Conservation (phyloP, 176 grass and related monocot species). For the Cenchrus fungigraminus region DNA sequence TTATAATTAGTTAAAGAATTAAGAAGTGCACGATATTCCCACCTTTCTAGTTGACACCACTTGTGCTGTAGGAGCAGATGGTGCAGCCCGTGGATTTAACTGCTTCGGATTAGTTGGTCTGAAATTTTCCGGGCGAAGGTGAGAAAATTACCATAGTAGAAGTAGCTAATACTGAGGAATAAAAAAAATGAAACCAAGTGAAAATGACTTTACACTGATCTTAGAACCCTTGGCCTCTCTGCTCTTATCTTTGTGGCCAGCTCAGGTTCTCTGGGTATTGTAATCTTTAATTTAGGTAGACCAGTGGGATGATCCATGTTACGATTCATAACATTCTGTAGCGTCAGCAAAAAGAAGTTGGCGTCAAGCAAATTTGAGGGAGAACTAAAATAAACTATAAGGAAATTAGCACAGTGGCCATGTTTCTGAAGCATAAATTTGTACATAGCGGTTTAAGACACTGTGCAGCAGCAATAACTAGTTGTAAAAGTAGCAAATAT, state of each 20-base stretch:
- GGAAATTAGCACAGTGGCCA: not conserved
- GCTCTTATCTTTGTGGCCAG: slow-evolving; percentile 79
- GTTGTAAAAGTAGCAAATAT: not conserved
- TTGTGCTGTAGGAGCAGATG: slow-evolving; percentile 31
- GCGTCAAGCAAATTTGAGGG: slow-evolving; percentile 19
- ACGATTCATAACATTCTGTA: slow-evolving; percentile 37
- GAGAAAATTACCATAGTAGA: slow-evolving; percentile 8
- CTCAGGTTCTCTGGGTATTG: slow-evolving; percentile 77
- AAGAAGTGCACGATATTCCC: not conserved
- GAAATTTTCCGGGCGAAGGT: slow-evolving; percentile 40
- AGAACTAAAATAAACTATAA: not conserved
- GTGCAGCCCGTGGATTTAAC: slow-evolving; percentile 36
- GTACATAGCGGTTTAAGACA: not conserved
- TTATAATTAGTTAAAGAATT: slow-evolving; percentile 13
- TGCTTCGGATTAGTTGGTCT: slow-evolving; percentile 59
- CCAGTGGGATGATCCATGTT: slow-evolving; percentile 32
- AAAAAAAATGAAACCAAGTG: slow-evolving; percentile 31
- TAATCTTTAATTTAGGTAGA: slow-evolving; percentile 58
- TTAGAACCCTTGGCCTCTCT: slow-evolving; percentile 63
- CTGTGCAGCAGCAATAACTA: not conserved
- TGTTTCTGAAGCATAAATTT: slow-evolving; percentile 26
- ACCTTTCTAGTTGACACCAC: slow-evolving; percentile 56
- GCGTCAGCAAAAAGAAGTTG: slow-evolving; percentile 16
- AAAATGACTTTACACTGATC: slow-evolving; percentile 66
- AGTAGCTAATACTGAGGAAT: slow-evolving; percentile 34